These are phyloP conservation scores for Cryoendolithus antarcticus DNA, from an alignment of 2,329 filamentous ascomycete genomes.

Conservation along the genomic window DNA sequence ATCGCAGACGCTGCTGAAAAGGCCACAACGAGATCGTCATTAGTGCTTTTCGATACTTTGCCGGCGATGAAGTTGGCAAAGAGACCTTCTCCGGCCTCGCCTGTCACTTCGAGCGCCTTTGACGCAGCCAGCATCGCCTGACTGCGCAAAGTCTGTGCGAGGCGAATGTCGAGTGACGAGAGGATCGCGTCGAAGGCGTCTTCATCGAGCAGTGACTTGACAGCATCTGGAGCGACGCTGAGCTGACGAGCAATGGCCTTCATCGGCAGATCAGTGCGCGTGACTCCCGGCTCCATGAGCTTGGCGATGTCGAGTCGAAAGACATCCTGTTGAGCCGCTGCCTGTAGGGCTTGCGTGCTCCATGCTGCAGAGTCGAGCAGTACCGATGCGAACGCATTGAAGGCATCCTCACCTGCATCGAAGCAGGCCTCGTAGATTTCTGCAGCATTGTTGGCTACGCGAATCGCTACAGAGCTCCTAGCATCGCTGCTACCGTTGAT, in stretches of 20 bases:
- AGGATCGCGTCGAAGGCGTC: conserved; percentile 76
- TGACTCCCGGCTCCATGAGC: conserved; percentile 80
- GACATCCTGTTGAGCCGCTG: conserved; percentile 40
- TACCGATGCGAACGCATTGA: conserved; percentile 31
- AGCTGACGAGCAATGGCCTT: conserved; percentile 48
- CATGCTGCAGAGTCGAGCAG: conserved; percentile 31
- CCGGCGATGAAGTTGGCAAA: conserved; percentile 64
- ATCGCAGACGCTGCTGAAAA: conserved; percentile 85
- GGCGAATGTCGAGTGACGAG: conserved; percentile 73
- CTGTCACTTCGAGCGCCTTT: conserved; percentile 68
- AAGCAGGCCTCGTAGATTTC: conserved; percentile 32
- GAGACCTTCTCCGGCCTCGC: conserved; percentile 50
- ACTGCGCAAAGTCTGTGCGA: conserved; percentile 59
- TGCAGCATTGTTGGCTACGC: conserved; percentile 27
- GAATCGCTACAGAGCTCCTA: conserved; percentile 27
- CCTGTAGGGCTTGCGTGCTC: conserved; percentile 32
- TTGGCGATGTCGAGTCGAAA: conserved; percentile 72
- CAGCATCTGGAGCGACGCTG: conserved; percentile 36
- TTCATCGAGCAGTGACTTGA: conserved; percentile 59
- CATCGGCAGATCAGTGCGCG: conserved; percentile 50
- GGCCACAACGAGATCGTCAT: conserved; percentile 79
- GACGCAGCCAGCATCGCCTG: conserved; percentile 74
- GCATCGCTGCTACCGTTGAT: conserved; percentile 22
- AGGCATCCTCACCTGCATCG: conserved; percentile 33
- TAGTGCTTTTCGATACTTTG: conserved; percentile 59